These are phyloP conservation scores for Fusarium sp. DNA, from an alignment of 2,329 filamentous ascomycete species.

Conservation along the genomic window DNA sequence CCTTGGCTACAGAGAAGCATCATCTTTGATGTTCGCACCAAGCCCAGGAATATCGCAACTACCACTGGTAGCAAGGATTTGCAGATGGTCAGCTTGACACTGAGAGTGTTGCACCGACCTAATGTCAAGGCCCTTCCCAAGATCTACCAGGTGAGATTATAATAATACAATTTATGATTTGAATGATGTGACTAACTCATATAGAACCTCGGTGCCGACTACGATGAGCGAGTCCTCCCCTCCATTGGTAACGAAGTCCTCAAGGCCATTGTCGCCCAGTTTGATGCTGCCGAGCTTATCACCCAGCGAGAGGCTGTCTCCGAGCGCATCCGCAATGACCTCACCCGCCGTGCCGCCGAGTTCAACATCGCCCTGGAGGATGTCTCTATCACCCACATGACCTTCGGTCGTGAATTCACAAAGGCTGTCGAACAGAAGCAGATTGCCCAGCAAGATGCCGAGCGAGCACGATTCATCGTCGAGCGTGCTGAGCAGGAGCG, in stretches of 20 bases:
- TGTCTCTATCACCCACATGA: slow-evolving; percentile 99
- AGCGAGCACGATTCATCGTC: slow-evolving; percentile 96
- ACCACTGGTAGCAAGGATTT: slow-evolving; percentile 98
- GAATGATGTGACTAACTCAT: slow-evolving; percentile 20
- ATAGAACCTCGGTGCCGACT: slow-evolving; percentile 95
- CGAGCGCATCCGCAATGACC: slow-evolving; percentile 90
- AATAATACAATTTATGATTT: background rate
- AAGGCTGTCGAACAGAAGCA: slow-evolving; percentile 99
- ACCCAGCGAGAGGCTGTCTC: slow-evolving; percentile 98
- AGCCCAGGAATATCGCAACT: slow-evolving; percentile 96
- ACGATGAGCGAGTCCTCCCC: slow-evolving; percentile 97
- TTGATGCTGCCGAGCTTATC: slow-evolving; percentile 98
- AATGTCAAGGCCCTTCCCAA: slow-evolving; percentile 93
- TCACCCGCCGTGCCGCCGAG: slow-evolving; percentile 91
- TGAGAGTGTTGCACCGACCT: slow-evolving; percentile 93
- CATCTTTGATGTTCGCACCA: slow-evolving; percentile 96
- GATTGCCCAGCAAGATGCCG: slow-evolving; percentile 98
- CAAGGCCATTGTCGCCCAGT: slow-evolving; percentile 98
- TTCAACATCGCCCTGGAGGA: slow-evolving; percentile 99
- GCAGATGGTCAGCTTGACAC: slow-evolving; percentile 99
- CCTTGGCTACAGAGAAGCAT: slow-evolving; percentile 96
- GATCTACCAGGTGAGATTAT: slow-evolving; percentile 87
- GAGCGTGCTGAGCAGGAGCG: slow-evolving; percentile 99
- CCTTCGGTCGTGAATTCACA: slow-evolving; percentile 98
- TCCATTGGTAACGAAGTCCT: slow-evolving; percentile 99